phyloP scores from a whole-genome alignment of 2,329 filamentous ascomycete genomes.

The Neofusicoccum parvum region DNA sequence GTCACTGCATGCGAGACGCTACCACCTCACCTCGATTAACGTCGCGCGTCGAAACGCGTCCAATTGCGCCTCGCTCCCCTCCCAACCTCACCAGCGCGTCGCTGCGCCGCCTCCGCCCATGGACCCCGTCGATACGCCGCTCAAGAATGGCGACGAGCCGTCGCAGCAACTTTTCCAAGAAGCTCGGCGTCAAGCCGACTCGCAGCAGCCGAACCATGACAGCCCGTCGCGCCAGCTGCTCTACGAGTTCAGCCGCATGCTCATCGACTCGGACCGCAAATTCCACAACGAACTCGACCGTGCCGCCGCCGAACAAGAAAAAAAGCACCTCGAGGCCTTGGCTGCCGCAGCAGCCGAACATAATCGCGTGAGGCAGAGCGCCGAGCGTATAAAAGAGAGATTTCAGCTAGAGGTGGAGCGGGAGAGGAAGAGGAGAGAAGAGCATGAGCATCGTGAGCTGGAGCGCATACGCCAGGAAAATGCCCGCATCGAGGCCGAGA shows the following conservation, averaged over 20 bases:
- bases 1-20: conserved; percentile 16
- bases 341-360: conserved; percentile 67
- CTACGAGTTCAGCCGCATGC: conserved; percentile 47
- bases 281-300: conserved; percentile 64
- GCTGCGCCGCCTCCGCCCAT: background rate
- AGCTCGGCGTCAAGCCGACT: conserved; percentile 1
- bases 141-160: conserved; percentile 16
- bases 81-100: background rate
- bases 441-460: conserved; percentile 39
- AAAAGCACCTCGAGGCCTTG: conserved; percentile 66
- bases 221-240: conserved; percentile 39
- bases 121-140: background rate
- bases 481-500: conserved; percentile 44
- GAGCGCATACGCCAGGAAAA: conserved; percentile 48
- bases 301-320: conserved; percentile 63
- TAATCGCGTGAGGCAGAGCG: conserved; percentile 61
- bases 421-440: conserved; percentile 35
- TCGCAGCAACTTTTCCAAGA: conserved; percentile 15
- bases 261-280: conserved; percentile 44
- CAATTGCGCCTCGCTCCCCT: conserved; percentile 9
- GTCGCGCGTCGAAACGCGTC: conserved; percentile 17
- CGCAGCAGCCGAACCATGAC: conserved; percentile 24
- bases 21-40: background rate
- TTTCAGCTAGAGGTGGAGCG: conserved; percentile 48
- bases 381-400: conserved; percentile 56